These are phyloP conservation scores for Linum tenue DNA, from an alignment of 345 rosid genomes.

Conservation along the genomic window DNA sequence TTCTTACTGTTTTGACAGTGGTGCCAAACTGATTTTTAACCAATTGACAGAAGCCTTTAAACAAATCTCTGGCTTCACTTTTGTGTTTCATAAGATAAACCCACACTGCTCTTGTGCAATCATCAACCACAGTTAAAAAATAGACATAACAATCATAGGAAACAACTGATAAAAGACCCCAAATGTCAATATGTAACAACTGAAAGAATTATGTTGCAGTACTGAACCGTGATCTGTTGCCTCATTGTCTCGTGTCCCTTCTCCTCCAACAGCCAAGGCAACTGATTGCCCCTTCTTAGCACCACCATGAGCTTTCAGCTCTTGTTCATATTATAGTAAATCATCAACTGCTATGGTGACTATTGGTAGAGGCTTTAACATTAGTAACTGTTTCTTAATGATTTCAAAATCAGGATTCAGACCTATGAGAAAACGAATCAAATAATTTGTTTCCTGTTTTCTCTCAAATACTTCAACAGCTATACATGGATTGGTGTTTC, in stretches of 20 bases:
- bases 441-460: not conserved
- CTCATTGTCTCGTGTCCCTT: too few species aligned
- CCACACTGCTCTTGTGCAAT: not conserved
- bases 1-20: not conserved
- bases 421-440: not conserved
- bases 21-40: not conserved
- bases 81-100: not conserved
- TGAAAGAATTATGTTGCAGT: not conserved
- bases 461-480: not conserved
- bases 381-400: not conserved
- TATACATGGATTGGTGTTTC: not conserved
- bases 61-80: not conserved
- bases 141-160: not conserved
- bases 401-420: not conserved
- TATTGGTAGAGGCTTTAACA: not conserved
- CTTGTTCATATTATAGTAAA: not conserved
- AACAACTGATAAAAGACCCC: not conserved
- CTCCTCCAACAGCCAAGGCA: not conserved
- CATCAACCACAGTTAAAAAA: constrained; percentile 1
- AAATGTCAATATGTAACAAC: not conserved
- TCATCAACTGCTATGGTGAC: not conserved
- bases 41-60: not conserved
- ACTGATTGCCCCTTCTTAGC: not conserved
- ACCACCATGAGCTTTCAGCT: not conserved
- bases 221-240: too few species aligned